A percentile compares a stretch with the other conserved stretches of the same genome.
Evolutionary conservation across 2,329 filamentous ascomycete species (phyloP).

Genomic region (Pseudogymnoascus sp.): DNA sequence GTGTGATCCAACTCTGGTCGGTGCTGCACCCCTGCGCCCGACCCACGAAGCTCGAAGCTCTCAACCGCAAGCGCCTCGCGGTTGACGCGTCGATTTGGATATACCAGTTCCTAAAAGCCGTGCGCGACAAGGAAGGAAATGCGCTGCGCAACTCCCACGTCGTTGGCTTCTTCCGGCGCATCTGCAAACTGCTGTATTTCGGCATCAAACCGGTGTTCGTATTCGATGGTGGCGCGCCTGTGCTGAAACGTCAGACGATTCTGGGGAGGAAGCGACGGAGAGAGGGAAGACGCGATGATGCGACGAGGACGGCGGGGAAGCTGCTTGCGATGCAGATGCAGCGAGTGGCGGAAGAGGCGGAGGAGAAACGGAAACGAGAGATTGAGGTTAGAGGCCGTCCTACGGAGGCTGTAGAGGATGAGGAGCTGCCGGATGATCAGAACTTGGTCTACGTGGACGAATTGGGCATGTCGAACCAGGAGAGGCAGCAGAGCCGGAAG

Average conservation of each 20-base stretch:
- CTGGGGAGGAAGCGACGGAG: slow-evolving; percentile 66
- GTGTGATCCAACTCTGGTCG: slow-evolving; percentile 96
- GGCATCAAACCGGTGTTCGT: slow-evolving; percentile 96
- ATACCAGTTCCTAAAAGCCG: slow-evolving; percentile 97
- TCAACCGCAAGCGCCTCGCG: slow-evolving; percentile 92
- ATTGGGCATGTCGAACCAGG: slow-evolving; percentile 66
- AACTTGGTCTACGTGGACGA: slow-evolving; percentile 88
- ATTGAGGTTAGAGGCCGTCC: slow-evolving; percentile 31
- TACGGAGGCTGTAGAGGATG: slow-evolving; percentile 47
- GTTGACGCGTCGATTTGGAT: slow-evolving; percentile 99
- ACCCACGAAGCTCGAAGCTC: slow-evolving; percentile 89
- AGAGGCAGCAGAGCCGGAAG: slow-evolving; percentile 62
- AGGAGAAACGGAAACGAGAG: slow-evolving; percentile 47
- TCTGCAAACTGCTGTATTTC: slow-evolving; percentile 95
- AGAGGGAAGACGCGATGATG: slow-evolving; percentile 89
- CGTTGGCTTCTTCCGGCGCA: slow-evolving; percentile 94
- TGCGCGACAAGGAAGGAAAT: slow-evolving; percentile 96
- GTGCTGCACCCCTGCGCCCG: slow-evolving; percentile 91
- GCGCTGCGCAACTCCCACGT: slow-evolving; percentile 92
- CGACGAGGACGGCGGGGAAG: slow-evolving; percentile 81
- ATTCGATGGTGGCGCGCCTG: slow-evolving; percentile 90
- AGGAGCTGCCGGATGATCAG: slow-evolving; percentile 56
- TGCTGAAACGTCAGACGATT: slow-evolving; percentile 86
- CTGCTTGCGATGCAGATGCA: slow-evolving; percentile 92
- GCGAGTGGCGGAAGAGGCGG: slow-evolving; percentile 77